Conservation (phyloP, 2,329 filamentous ascomycete species). For the Cadophora malorum region DNA sequence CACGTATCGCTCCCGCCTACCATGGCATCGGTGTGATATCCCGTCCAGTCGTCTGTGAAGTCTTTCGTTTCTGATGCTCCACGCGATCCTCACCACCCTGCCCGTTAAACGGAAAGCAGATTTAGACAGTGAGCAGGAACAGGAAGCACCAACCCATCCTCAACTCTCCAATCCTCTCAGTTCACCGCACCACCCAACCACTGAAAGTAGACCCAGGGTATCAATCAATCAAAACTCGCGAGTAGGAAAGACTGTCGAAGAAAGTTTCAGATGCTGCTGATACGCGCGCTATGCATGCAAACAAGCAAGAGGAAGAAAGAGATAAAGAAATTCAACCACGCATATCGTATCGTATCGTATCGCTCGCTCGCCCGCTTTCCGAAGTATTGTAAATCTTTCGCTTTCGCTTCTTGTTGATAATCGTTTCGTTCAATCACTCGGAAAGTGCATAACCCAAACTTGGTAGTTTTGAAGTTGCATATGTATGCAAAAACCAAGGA, state of each 20-base stretch:
- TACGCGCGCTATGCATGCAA: background rate
- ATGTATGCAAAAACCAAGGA: background rate
- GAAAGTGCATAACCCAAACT: conserved; percentile 7
- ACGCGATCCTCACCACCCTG: no score
- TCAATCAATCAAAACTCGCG: background rate
- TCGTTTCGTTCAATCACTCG: background rate
- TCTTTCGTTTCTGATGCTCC: no score
- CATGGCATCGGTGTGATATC: no score
- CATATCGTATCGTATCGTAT: conserved; percentile 1
- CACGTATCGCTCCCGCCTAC: no score
- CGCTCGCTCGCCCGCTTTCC: conserved; percentile 9
- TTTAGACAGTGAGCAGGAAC: no score
- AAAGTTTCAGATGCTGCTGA: background rate
- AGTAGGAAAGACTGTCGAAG: background rate
- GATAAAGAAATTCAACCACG: background rate
- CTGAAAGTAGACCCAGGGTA: background rate
- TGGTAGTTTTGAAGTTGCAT: no score
- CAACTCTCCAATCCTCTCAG: background rate
- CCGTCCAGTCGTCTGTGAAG: no score
- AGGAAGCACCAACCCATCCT: no score
- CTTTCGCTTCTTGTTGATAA: background rate
- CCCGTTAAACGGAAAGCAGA: no score
- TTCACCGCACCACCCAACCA: background rate
- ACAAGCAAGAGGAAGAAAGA: background rate
- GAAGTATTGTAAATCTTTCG: background rate